Base-by-base conservation (phyloP, 192 early-diverging fungal species). In the Coemansia erecta region DNA sequence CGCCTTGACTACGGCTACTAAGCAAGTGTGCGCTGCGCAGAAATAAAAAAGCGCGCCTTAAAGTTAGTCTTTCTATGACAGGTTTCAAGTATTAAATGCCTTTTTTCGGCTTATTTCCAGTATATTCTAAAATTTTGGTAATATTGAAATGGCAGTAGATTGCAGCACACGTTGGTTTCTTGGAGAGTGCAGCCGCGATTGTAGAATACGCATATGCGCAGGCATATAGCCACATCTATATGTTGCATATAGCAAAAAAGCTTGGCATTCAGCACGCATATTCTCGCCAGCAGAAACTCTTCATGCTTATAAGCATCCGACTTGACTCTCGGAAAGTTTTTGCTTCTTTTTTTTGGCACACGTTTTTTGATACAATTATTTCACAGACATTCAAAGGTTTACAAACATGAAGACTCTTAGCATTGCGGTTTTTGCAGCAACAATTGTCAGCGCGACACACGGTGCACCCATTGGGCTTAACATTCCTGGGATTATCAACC, bases 401-500 rank as follows among this genome's bases (percentile, higher is more conserved):
- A 39, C 13, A 26, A 53, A 10, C 15, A 53, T 18, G 52, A 61
- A 64, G 58, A 43, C 45, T 61, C 28, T 35, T 53, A 44, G 64
- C 28, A 21, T 42, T 17, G 41, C 43, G 11, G 9, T 66, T 33
- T 11, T 59, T n/a, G 45, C 49, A 43, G 43, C 59, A 31, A 35
- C 60, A 1, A 35, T 39, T 21, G 28, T 31, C 26, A 39, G 52
- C 33, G 12, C 52, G 3, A 19, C 35, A 5, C 13, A 7, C 35
- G 68, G 57, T 8, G 52, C 57, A 1, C 60, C 68, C 15, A 35
- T 46, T n/a, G 51, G 56, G 8, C 17, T 77, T 9, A 63, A 21
- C 6, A 77, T 77, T 43, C 73, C 73, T 0, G 73, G 73, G 24
- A 70, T 77, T 26, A 24, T 77, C 40, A 61, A 40, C 46, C 40